Conservation (phyloP, 805 yeast genomes). For the Lachancea sp. region DNA sequence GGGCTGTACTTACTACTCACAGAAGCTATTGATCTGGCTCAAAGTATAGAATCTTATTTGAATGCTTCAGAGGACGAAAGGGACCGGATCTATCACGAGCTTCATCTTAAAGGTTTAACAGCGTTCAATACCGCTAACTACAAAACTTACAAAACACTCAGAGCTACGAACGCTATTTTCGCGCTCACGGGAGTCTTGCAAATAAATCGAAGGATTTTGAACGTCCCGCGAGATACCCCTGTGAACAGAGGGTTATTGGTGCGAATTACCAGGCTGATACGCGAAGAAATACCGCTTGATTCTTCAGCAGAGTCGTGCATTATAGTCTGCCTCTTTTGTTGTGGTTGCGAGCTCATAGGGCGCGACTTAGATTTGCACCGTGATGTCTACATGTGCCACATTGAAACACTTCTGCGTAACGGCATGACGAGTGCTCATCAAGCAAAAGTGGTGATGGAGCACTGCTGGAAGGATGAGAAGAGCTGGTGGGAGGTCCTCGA, state of each 20-base stretch:
- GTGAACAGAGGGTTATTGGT: conserved; percentile 38
- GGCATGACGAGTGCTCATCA: conserved; percentile 12
- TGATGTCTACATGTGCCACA: conserved; percentile 11
- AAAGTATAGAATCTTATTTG: conserved; percentile 26
- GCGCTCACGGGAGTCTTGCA: conserved; percentile 51
- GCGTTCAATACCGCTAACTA: background rate
- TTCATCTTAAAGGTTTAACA: background rate
- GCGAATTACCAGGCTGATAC: conserved; percentile 12
- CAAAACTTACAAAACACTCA: conserved; percentile 25
- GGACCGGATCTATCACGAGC: conserved; percentile 18
- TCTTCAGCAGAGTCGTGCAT: conserved; percentile 17
- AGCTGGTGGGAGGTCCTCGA: conserved; percentile 14
- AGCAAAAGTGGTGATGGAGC: conserved; percentile 11
- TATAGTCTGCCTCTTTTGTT: conserved; percentile 18
- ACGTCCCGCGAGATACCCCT: conserved; percentile 40
- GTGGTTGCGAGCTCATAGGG: conserved; percentile 21
- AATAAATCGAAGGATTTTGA: conserved; percentile 49
- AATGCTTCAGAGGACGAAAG: conserved; percentile 23
- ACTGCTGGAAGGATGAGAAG: conserved; percentile 11
- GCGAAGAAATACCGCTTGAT: conserved; percentile 9
- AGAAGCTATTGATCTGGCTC: conserved; percentile 39
- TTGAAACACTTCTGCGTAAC: conserved; percentile 10
- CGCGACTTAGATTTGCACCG: conserved; percentile 10
- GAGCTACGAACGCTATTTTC: conserved; percentile 49
- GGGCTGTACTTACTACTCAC: conserved; percentile 15